Conservation (phyloP, 139 green algal genomes). For the Coccomyxa sp. region DNA sequence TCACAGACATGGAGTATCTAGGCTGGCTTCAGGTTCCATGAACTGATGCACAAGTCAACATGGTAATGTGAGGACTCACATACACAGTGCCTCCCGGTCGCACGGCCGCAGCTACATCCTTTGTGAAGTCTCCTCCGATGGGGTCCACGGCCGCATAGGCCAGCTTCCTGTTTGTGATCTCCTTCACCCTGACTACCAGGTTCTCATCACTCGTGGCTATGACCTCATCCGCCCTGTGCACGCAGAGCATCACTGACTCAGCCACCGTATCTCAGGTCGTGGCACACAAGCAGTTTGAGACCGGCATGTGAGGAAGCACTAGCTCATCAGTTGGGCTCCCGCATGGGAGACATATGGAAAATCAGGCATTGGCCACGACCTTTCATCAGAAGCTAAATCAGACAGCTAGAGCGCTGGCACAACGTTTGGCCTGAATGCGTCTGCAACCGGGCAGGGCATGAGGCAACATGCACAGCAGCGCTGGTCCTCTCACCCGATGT, state of each 20-base stretch:
- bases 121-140: conserved; percentile 32
- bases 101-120: conserved; percentile 8
- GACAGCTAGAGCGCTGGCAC: background rate
- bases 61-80: background rate
- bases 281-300: background rate
- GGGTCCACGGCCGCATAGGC: conserved; percentile 25
- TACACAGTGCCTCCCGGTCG: conserved; percentile 38
- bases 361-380: background rate
- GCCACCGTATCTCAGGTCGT: too few relatives aligned
- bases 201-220: conserved; percentile 18
- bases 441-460: background rate
- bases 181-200: conserved; percentile 16
- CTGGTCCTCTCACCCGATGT: background rate
- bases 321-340: background rate
- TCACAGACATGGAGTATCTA: too few relatives aligned
- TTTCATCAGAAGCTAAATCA: background rate
- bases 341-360: background rate
- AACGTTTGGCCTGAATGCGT: background rate
- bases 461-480: background rate
- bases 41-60: too few relatives aligned
- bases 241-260: too few relatives aligned
- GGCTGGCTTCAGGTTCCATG: too few relatives aligned
- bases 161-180: conserved; percentile 26
- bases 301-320: background rate
- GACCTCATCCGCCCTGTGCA: conserved; percentile 32